Base-by-base conservation (phyloP, 495 filamentous ascomycete genomes). In the Penicillium canariense region DNA sequence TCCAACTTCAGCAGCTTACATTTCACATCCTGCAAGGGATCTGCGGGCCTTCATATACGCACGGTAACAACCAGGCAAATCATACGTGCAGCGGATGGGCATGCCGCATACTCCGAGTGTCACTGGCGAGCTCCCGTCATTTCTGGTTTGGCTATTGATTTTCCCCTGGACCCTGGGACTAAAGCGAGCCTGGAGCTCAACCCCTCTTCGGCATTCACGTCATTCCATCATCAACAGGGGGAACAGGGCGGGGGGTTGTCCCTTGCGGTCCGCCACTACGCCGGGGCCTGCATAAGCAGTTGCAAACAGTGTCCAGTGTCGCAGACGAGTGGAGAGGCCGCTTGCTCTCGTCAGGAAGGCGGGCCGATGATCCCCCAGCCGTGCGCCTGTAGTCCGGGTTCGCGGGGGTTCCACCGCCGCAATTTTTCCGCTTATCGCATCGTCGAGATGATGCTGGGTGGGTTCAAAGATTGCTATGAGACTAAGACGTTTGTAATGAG, bases 381-480 rank as follows among this genome's bases (percentile, higher is more conserved):
- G 17, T 10, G 32, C 34, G 28, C 6, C 12, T 46, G 5, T 5
- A 46, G 30, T 31, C 25, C 43, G 28, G 22, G 10, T 10, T 40
- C 53, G 60, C 49, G 53, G 60, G 45, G 55, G 51, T 23, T 53
- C 22, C 55, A 54, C 56, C 59, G 45, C 62, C 52, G 52, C 52
- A 56, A 63, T 65, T 68, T 71, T 63, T 66, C 68, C 68, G 59
- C 55, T 52, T 68, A 62, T 60, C 43, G 56, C 18, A 65, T 54
- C 34, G 52, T 56, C 52, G 14, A 31, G 34, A 34, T 50, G 18
- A 2, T 20, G 17, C 35, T 8, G 7, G 23, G 5, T 22, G 18
- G 36, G 23, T 38, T 25, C 45, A 30, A 30, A 12, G 17, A n/a
- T n/a, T n/a, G n/a, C n/a, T n/a, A n/a, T n/a, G n/a, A n/a, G n/a